phyloP scores from a whole-genome alignment of 129 eudicot species.

The Ambrosia artemisiifolia region DNA sequence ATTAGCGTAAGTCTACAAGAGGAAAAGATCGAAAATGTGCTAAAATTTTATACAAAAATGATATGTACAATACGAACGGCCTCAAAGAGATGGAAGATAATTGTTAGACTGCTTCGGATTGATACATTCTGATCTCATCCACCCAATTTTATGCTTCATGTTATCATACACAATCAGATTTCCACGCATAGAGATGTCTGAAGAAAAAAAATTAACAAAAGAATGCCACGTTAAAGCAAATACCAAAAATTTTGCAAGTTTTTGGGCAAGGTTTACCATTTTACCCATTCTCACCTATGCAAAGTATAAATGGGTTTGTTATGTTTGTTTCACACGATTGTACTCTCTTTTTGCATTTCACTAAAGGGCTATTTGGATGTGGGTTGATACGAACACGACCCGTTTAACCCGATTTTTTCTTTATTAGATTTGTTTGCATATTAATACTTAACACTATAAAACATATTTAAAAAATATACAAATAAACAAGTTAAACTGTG shows the following conservation, averaged over 20 bases:
- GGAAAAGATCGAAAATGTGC: not conserved
- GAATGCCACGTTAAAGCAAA: not conserved
- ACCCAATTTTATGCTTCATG: conserved; percentile 56
- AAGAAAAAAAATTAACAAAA: conserved; percentile 9
- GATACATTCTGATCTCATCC: conserved; percentile 65
- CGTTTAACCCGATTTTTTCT: not conserved
- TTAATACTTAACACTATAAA: not conserved
- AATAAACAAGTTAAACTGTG: not conserved
- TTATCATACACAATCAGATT: conserved; percentile 63
- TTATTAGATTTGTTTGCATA: not conserved
- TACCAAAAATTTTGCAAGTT: no score
- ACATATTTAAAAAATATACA: not conserved
- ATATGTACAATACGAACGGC: conserved; percentile 5
- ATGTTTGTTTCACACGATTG: no score
- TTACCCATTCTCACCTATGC: no score
- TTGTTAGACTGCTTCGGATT: conserved; percentile 37
- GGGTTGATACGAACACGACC: not conserved
- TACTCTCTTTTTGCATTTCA: not conserved
- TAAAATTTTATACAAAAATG: conserved; percentile 19
- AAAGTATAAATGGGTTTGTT: no score
- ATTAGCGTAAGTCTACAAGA: not conserved
- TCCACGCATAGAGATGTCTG: conserved; percentile 77
- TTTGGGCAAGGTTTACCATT: no score
- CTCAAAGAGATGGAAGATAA: conserved; percentile 28
- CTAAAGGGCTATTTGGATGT: no score